Evolutionary conservation across 495 filamentous ascomycete genomes (phyloP).

Genomic region (Penicillium coprophilum): DNA sequence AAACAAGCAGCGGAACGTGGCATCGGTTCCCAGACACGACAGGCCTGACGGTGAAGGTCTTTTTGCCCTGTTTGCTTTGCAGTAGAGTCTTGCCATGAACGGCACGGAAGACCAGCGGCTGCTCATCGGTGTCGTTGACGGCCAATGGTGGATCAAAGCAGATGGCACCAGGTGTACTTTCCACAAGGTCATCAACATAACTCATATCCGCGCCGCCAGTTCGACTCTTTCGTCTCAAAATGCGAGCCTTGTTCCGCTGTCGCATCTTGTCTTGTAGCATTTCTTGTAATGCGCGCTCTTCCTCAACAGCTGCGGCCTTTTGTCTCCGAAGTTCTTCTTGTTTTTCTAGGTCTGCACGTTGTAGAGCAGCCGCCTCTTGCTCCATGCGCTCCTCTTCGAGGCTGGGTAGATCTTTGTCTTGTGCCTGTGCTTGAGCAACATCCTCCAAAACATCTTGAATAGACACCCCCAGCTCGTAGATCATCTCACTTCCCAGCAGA

Average conservation of each 20-base stretch:
- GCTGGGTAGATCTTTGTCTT: constrained; percentile 73
- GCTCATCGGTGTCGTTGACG: constrained; percentile 57
- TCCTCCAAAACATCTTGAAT: constrained; percentile 89
- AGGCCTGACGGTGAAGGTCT: constrained; percentile 68
- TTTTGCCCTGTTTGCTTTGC: constrained; percentile 54
- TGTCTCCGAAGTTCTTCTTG: constrained; percentile 52
- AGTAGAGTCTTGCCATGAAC: constrained; percentile 62
- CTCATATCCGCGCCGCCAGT: constrained; percentile 36
- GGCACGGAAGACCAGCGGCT: constrained; percentile 58
- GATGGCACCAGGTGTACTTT: constrained; percentile 50
- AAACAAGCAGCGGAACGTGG: constrained; percentile 58
- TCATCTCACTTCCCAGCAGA: constrained; percentile 81
- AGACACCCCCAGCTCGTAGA: constrained; percentile 77
- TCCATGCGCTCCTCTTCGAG: constrained; percentile 85
- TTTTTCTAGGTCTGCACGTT: constrained; percentile 53
- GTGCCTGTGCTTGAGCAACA: constrained; percentile 69
- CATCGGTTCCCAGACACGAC: constrained; percentile 50
- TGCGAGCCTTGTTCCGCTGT: constrained; percentile 43
- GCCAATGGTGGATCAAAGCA: constrained; percentile 70
- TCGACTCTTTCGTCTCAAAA: constrained; percentile 40
- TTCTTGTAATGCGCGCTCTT: constrained; percentile 70
- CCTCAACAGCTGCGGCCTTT: constrained; percentile 62
- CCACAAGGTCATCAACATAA: constrained; percentile 31
- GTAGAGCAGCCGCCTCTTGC: constrained; percentile 56
- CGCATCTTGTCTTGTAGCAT: constrained; percentile 75